Evolutionary conservation across 106 monocot species (phyloP), one percentile per base, ranked within the genome.

Genomic region (Apostasia ramifera): DNA sequence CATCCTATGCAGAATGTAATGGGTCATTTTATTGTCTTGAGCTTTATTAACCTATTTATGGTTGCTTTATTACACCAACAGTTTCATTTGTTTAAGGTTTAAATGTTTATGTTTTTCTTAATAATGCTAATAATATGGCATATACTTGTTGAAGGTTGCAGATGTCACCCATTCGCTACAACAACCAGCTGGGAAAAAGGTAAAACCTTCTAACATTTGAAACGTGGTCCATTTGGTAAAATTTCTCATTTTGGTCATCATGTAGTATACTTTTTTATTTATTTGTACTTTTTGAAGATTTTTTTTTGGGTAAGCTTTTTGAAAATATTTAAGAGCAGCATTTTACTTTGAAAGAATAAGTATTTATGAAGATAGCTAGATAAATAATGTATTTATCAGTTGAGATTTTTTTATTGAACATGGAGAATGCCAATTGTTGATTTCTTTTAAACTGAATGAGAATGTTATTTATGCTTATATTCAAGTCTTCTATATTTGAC

Each of bases 141-240:
- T 64, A 65, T 53, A 57, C 48, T 43, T 62, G 14, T 68, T 76
- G 58, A 82, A 97, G 95, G 89, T 92, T 41, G 95, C 95, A 62
- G 95, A 97, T 79, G 66, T 97, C 40, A 97, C 95, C 48, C 95
- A 97, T 77, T 77, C 95, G 15, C 74, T 97, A 50, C 95, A 97
- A 67, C 95, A 97, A 74, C 95, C 95, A 74, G 95, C 95, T 70
- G 89, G 89, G 41, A 88, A 78, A 79, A 92, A 92, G 92, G 92
- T 97, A n/a, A 8, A 56, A 4, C 62, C 2, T 59, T 59, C 1
- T 39, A 40, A 59, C 26, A 59, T 59, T 59, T 6, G 40, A 40
- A 59, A 13, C 40, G 37, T 40, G 40, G 37, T 59, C 40, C 40
- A 1, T 15, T 8, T 59, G 59, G 8, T 59, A 40, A 26, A 26